Evolutionary conservation across 164 flowering plant genomes (phyloP), one percentile per base, ranked within the genome.

Genomic region (Piper betle): DNA sequence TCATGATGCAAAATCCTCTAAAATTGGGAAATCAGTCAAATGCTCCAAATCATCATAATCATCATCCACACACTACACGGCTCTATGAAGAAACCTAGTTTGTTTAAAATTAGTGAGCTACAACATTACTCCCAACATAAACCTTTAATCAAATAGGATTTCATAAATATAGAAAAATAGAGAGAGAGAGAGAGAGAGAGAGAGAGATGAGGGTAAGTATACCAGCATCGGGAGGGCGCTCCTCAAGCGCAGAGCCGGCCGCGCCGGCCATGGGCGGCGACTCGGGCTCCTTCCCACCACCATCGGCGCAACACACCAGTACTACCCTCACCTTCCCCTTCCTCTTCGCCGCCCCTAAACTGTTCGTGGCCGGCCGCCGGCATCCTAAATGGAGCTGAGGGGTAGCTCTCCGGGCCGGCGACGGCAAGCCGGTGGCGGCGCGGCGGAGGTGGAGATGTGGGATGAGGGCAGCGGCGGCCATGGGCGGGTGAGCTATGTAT

Each of bases 301-400:
- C 88, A 54, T 83, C 91, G 20, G 80, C 64, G 90, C 89, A 53
- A 55, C 88, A 75, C 60, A 77, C 79, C n/a, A 69, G 2, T 50
- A 25, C 33, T 25, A 25, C 33, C 33, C 68, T 37, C 10, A 63
- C 52, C 39, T 63, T 59, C 53, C 63, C 46, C 8, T 42, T 46
- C 50, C 63, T 48, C 39, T 60, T 54, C 4, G 64, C 53, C 4
- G 64, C 53, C 39, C 53, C 66, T 10, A 74, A 68, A 59, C 63
- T 33, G 54, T 65, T 60, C 58, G 75, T 60, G 18, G 56, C 66
- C 25, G 65, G 53, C 59, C 64, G 57, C 48, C 55, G 53, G 42
- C 55, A 63, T 58, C 52, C 65, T 62, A 74, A 40, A 58, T 40
- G 76, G 3, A 75, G 70, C 62, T 58, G 66, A 46, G 40, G 17